These are phyloP conservation scores for Lodderomyces elongisporus DNA, from an alignment of 1,139 yeast genomes.

Conservation along the genomic window DNA sequence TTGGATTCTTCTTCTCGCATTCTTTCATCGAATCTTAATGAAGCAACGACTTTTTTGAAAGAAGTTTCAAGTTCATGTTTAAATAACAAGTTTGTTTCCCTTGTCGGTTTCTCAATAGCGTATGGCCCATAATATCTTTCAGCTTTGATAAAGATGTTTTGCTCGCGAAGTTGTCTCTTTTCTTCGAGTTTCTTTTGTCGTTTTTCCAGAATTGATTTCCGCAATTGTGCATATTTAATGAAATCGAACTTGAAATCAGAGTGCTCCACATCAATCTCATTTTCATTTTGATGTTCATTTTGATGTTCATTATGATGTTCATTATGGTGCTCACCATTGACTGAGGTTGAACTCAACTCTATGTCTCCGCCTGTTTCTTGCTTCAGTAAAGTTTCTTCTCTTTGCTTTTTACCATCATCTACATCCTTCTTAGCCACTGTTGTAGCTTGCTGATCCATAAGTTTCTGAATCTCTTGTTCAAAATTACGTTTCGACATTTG, in stretches of 20 bases:
- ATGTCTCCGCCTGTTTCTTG: too few relatives aligned
- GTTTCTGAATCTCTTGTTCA: conserved; percentile 18
- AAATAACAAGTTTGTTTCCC: conserved; percentile 23
- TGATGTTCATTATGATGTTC: background rate
- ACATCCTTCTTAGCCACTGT: background rate
- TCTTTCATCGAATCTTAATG: conserved; percentile 33
- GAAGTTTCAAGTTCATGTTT: conserved; percentile 26
- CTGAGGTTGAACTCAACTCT: too few relatives aligned
- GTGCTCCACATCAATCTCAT: conserved; percentile 14
- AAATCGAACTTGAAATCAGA: conserved; percentile 42
- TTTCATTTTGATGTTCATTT: background rate
- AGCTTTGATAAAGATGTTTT: conserved; percentile 42
- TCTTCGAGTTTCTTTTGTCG: conserved; percentile 13
- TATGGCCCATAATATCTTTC: conserved; percentile 41
- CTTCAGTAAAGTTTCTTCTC: too few relatives aligned
- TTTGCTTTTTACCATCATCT: too few relatives aligned
- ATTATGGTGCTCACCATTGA: too few relatives aligned
- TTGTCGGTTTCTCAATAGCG: conserved; percentile 22
- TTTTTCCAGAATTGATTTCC: conserved; percentile 26
- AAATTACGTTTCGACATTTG: conserved; percentile 23
- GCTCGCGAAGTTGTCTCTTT: conserved; percentile 18
- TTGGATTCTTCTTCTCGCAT: conserved; percentile 20
- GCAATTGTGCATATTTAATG: conserved; percentile 47
- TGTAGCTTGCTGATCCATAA: conserved; percentile 1
- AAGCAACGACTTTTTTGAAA: conserved; percentile 30